Base-by-base conservation (phyloP, 305 asterid genomes). In the Solanum aculeatissimum region DNA sequence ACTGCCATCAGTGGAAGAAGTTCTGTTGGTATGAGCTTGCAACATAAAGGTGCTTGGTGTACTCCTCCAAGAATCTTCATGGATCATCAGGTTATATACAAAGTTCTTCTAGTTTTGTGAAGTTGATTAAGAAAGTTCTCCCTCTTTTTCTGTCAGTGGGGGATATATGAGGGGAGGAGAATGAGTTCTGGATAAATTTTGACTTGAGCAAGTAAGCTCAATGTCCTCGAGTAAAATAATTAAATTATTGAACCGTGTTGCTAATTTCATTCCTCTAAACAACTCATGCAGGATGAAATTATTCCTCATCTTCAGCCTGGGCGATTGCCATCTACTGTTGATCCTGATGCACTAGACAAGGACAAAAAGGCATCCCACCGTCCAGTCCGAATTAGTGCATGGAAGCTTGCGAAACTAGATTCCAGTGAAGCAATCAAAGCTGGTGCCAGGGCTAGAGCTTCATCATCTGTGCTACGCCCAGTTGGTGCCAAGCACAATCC, bases 31-130 rank as follows among this genome's bases (percentile, higher is more conserved):
- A 92, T 86, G 94, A 97, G 98, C 72, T 85, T 96, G 90, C 99
- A 90, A 69, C 90, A 95, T 85, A 96, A 93, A 92, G 98, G 99
- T 82, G 94, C 98, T 89, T 97, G 98, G 98, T 97, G 99, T 83
- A 97, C 99, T 84, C 99, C 99, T 77, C 98, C 99, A 10, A 90
- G 98, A 90, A 92, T 96, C 78, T 96, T 95, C 88, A 94, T 94
- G 98, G 98, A 96, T 88, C 97, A 94, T 87, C 99, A 93, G 98
- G 99, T 96, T 83, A 68, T 40, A 69, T 81, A 15, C 77, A n/a
- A n/a, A n/a, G 12, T 29, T 27, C 82, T 77, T 29, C 19, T 29
- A 29, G 65, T 77, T 53, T 77, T 68, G 55, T 47, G 9, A 79
- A 40, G 29, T 57, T 38, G 66, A 57, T 14, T 14, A 54, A 19